Evolutionary conservation across 2,329 filamentous ascomycete species (phyloP).

Genomic region (Colletotrichum destructivum): DNA sequence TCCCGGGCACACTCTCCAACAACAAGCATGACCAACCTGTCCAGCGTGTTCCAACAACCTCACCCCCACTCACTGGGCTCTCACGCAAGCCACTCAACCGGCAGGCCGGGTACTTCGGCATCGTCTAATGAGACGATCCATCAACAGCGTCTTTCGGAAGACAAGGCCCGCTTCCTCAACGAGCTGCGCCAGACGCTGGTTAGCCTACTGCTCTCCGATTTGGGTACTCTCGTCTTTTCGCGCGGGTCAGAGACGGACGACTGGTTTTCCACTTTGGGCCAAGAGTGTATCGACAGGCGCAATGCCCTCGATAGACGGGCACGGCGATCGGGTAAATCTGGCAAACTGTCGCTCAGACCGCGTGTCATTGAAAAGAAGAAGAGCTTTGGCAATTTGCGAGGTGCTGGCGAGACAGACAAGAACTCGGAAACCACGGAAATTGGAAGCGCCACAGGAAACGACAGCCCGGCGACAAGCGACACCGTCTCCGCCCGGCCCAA

Average conservation of each 20-base stretch:
- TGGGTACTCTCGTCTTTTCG: constrained; percentile 89
- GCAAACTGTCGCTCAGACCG: constrained; percentile 62
- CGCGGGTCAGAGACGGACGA: constrained; percentile 92
- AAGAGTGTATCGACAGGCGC: constrained; percentile 75
- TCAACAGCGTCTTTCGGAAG: constrained; percentile 73
- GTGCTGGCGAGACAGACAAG: constrained; percentile 61
- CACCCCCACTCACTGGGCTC: constrained; percentile 60
- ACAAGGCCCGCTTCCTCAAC: constrained; percentile 83
- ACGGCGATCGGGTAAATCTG: constrained; percentile 56
- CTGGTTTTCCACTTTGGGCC: constrained; percentile 82
- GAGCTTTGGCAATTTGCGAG: constrained; percentile 77
- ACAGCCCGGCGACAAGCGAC: constrained; percentile 58
- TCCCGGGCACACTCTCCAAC: constrained; percentile 74
- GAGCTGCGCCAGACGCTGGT: constrained; percentile 85
- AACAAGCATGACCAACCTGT: constrained; percentile 72
- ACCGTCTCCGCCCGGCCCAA: constrained; percentile 53
- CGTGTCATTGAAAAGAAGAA: constrained; percentile 75
- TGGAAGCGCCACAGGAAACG: constrained; percentile 57
- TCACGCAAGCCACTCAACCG: constrained; percentile 63
- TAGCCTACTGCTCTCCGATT: constrained; percentile 88
- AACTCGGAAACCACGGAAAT: constrained; percentile 57
- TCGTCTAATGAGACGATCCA: constrained; percentile 79
- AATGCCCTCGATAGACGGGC: constrained; percentile 68
- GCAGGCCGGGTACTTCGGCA: constrained; percentile 75
- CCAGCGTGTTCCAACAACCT: constrained; percentile 63